Conservation (phyloP, 768 basidiomycete species). For the Boletellus sp. region DNA sequence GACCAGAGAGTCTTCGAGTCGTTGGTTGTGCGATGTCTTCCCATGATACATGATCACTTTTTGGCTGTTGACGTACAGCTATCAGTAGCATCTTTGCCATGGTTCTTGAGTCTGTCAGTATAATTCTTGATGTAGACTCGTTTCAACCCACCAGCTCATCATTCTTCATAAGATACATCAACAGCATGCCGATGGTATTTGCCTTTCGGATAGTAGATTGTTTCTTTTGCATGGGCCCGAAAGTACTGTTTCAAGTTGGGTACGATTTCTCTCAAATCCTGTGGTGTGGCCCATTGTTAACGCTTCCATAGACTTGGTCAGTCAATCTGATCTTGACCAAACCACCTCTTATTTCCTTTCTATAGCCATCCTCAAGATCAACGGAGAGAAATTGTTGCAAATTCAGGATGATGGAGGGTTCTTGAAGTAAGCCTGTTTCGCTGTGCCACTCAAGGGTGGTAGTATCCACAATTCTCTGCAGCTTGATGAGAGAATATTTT, state of each 20-base stretch:
- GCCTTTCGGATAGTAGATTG: slow-evolving; percentile 97
- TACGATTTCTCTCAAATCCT: slow-evolving; percentile 31
- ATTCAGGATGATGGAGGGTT: slow-evolving; percentile 97
- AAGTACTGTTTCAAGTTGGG: slow-evolving; percentile 98
- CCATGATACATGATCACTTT: slow-evolving; percentile 94
- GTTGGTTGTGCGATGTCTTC: slow-evolving; percentile 82
- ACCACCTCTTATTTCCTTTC: slow-evolving; percentile 10
- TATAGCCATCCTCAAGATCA: slow-evolving; percentile 93
- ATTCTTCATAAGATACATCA: slow-evolving; percentile 60
- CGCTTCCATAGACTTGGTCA: slow-evolving; percentile 49
- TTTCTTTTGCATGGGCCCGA: slow-evolving; percentile 98
- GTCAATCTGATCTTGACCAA: slow-evolving; percentile 20
- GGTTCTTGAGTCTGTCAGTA: slow-evolving; percentile 94
- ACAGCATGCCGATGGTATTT: slow-evolving; percentile 96
- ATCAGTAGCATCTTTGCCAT: slow-evolving; percentile 93
- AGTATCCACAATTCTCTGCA: slow-evolving; percentile 25
- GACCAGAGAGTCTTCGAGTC: slow-evolving; percentile 98
- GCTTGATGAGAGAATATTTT: slow-evolving; percentile 95
- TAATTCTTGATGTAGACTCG: slow-evolving; percentile 16
- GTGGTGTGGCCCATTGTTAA: slow-evolving; percentile 5
- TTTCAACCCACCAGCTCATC: background rate
- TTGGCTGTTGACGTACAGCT: slow-evolving; percentile 89
- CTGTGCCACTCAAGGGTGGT: background rate
- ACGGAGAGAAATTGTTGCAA: slow-evolving; percentile 86
- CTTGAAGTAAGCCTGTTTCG: slow-evolving; percentile 64